Conservation (phyloP, 2,329 filamentous ascomycete species). For the Trichoderma guizhouense region DNA sequence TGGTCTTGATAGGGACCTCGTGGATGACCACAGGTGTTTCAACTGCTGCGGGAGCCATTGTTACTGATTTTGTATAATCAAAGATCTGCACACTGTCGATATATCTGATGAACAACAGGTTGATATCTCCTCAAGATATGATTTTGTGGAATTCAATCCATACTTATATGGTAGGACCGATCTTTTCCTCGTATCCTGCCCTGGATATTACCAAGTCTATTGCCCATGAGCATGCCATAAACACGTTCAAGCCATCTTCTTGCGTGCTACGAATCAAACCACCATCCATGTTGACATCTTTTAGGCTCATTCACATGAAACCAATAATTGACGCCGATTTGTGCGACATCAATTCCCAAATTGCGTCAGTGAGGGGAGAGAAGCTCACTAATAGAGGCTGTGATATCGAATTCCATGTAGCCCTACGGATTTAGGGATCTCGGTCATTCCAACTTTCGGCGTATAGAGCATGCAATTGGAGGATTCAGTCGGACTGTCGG, state of each 20-base stretch:
- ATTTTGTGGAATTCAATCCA: neutral
- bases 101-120: neutral
- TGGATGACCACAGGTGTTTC: constrained; percentile 12
- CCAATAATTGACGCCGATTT: constrained; percentile 6
- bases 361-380: constrained; percentile 17
- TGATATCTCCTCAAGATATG: neutral
- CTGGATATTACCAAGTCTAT: neutral
- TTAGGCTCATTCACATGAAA: neutral
- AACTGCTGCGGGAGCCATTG: constrained; percentile 20
- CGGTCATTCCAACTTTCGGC: neutral
- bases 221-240: neutral
- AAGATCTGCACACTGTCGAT: neutral
- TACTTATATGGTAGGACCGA: neutral
- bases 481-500: constrained; percentile 4
- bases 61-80: neutral
- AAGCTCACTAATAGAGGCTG: neutral
- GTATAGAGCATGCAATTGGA: neutral
- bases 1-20: constrained; percentile 15
- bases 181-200: neutral
- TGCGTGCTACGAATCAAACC: neutral
- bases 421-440: neutral
- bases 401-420: neutral
- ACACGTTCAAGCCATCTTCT: neutral
- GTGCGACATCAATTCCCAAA: constrained; percentile 8
- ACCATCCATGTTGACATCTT: neutral